phyloP scores from a whole-genome alignment of 192 early-diverging fungal genomes.

The Coemansia sp. region DNA sequence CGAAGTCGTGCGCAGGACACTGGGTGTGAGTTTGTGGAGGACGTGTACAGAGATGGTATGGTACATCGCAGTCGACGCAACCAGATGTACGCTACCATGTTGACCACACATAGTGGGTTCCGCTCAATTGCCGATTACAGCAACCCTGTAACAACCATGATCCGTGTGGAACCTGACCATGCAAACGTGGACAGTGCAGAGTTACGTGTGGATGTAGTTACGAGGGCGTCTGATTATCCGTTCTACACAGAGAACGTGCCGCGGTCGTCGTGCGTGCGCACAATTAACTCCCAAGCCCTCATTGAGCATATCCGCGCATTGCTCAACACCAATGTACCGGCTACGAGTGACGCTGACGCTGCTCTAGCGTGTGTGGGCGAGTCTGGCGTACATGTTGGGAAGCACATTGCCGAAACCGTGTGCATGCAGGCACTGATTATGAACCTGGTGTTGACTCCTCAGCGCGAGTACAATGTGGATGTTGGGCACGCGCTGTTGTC shows the following conservation, averaged over 20 bases:
- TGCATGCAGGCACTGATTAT: slow-evolving; percentile 26
- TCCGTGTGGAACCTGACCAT: neutral
- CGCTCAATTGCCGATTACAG: slow-evolving; percentile 15
- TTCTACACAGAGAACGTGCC: slow-evolving; percentile 15
- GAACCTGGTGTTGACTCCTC: slow-evolving; percentile 42
- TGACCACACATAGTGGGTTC: slow-evolving; percentile 23
- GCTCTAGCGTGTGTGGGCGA: neutral
- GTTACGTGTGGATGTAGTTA: neutral
- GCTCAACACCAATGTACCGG: neutral
- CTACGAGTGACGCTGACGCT: neutral
- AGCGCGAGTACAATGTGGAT: slow-evolving; percentile 29
- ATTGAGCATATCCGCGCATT: slow-evolving; percentile 4
- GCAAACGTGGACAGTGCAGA: neutral
- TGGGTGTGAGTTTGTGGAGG: slow-evolving; percentile 18
- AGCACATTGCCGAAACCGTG: slow-evolving; percentile 20
- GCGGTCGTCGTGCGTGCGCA: slow-evolving; percentile 12
- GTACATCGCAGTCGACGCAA: neutral
- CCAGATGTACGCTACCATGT: slow-evolving; percentile 7
- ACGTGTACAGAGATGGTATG: slow-evolving; percentile 4
- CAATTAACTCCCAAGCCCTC: slow-evolving; percentile 11
- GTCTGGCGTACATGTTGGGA: neutral
- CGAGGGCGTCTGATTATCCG: neutral
- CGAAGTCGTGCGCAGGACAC: neutral
- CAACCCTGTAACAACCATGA: slow-evolving; percentile 14
- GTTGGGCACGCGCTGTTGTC: slow-evolving; percentile 21